Base-by-base conservation (phyloP, 768 basidiomycete genomes). In the Dioszegia aurantiaca region DNA sequence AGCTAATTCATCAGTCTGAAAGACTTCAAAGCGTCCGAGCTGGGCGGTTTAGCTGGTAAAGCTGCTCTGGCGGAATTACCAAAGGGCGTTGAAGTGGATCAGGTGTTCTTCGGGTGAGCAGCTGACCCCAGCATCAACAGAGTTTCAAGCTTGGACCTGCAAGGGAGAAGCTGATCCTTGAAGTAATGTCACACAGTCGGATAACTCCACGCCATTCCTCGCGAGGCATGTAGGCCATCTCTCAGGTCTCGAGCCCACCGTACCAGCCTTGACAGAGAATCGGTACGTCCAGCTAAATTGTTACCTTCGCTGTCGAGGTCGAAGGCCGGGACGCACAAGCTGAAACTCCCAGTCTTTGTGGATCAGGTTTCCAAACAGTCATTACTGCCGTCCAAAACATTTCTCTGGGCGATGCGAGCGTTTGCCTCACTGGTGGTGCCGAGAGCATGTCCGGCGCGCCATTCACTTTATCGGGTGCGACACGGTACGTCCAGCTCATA, bases 211-310 rank as follows among this genome's bases (percentile, higher is more conserved):
- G 1, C 74, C 78, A 1, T 79, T 77, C 64, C 61, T 79, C 14
- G 73, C 78, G 1, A 54, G 78, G 21, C 78, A 79, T 58, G 78
- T 79, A 16, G 78, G 78, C 0, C 78, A 79, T 60, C 64, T 78
- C 3, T 69, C 73, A 14, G 78, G 78, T 0, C 53, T 78, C 4
- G 66, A 67, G 1, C 55, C 69, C 3, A 70, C 73, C 12, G 76
- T 77, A 0, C 78, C 78, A 5, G 78, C 78, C 16, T 55, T 78
- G 30, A 77, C 77, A 1, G 51, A 76, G 36, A 79, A 79, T 63
- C 65, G 78, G 77, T 77, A 43, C 26, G 72, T 27, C 3, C 40
- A 10, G n/a, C n/a, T n/a, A n/a, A n/a, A n/a, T n/a, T n/a, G n/a
- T n/a, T n/a, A n/a, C n/a, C n/a, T n/a, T n/a, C n/a, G n/a, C n/a